Percentiles rank a stretch among this genome's conserved stretches.
Conservation (phyloP, 331 rosid genomes). For the Malus hybrid region DNA sequence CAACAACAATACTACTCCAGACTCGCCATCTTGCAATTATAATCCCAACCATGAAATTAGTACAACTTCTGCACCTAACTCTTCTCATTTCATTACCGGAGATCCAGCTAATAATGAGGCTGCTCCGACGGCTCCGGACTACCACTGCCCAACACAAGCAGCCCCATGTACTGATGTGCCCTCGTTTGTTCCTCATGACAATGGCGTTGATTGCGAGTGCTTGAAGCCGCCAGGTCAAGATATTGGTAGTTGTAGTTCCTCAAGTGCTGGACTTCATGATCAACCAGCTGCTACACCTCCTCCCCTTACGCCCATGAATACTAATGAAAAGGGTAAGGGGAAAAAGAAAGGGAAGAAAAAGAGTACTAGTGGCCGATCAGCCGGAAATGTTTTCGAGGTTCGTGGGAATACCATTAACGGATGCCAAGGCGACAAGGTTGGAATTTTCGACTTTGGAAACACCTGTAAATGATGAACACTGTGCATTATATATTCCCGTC, state of each 20-base stretch:
- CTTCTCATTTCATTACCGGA: too few relatives aligned
- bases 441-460: neutral
- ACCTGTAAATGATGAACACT: neutral
- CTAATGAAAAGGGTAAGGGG: neutral
- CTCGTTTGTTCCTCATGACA: neutral
- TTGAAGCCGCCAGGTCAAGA: neutral
- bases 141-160: neutral
- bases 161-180: neutral
- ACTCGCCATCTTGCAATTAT: neutral
- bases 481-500: too few relatives aligned
- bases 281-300: neutral
- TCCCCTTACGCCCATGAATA: neutral
- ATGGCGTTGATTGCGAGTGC: neutral
- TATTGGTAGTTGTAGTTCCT: neutral
- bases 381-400: neutral
- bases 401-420: neutral
- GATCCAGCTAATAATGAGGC: too few relatives aligned
- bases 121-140: neutral
- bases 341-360: neutral
- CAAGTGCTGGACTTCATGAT: neutral
- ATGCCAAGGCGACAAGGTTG: neutral
- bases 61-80: neutral
- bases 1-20: neutral
- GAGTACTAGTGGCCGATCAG: neutral
- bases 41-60: neutral